Evolutionary conservation across 495 filamentous ascomycete species (phyloP).

Genomic region (Aspergillus indologenus): DNA sequence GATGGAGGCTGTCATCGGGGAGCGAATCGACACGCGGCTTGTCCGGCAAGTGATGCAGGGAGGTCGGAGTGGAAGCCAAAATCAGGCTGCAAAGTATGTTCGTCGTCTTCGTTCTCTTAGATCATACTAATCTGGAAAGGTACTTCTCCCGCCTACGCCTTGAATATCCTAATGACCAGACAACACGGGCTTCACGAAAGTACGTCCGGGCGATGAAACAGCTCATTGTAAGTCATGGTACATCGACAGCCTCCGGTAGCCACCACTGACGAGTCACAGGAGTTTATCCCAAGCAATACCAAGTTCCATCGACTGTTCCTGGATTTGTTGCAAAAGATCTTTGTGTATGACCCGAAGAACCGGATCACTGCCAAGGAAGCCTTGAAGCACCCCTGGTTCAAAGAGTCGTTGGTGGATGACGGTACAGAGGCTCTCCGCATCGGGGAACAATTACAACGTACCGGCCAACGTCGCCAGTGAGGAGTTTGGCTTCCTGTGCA

Average conservation of each 20-base stretch:
- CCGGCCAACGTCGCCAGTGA: slow-evolving; percentile 20
- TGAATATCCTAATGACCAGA: slow-evolving; percentile 86
- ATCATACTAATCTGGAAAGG: slow-evolving; percentile 41
- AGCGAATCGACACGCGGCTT: slow-evolving; percentile 68
- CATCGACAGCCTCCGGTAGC: background rate
- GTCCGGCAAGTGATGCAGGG: slow-evolving; percentile 69
- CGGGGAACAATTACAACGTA: slow-evolving; percentile 36
- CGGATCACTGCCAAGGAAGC: slow-evolving; percentile 91
- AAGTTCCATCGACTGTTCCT: slow-evolving; percentile 82
- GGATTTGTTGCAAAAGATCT: slow-evolving; percentile 84
- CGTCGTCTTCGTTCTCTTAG: slow-evolving; percentile 1
- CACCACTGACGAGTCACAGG: slow-evolving; percentile 47
- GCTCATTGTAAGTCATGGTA: slow-evolving; percentile 60
- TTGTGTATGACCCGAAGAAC: slow-evolving; percentile 88
- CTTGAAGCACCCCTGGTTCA: slow-evolving; percentile 92
- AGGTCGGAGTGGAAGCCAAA: slow-evolving; percentile 62
- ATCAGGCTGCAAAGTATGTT: slow-evolving; percentile 78
- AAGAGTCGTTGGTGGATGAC: slow-evolving; percentile 79
- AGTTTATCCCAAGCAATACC: slow-evolving; percentile 79
- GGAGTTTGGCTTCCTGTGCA: background rate
- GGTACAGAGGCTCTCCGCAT: slow-evolving; percentile 89
- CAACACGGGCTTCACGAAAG: slow-evolving; percentile 80
- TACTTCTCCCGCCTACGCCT: slow-evolving; percentile 83
- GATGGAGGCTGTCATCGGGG: slow-evolving; percentile 90
- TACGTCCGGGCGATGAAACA: slow-evolving; percentile 96